Evolutionary conservation across 352 stramenopile species (phyloP).

Genomic region (Phytophthora multivora): DNA sequence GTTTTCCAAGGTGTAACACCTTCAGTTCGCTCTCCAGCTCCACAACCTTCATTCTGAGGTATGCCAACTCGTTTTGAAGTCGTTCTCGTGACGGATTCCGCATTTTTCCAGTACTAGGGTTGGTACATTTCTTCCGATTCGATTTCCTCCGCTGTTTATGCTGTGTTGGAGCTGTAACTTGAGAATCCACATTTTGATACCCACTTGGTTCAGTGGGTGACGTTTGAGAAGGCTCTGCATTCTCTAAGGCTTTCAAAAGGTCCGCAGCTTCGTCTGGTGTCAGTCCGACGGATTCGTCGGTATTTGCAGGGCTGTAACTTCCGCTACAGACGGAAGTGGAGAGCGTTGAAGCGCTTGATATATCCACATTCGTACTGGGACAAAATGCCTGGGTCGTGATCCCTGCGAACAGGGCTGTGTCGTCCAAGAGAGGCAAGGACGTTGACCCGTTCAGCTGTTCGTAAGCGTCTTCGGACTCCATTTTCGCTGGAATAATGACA

Average conservation of each 20-base stretch:
- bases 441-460: conserved; percentile 7
- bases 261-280: conserved; percentile 40
- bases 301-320: conserved; percentile 18
- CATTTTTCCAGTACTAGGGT: conserved; percentile 31
- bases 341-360: conserved; percentile 2
- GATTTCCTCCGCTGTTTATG: conserved; percentile 11
- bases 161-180: background rate
- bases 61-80: conserved; percentile 52
- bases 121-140: conserved; percentile 19
- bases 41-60: conserved; percentile 44
- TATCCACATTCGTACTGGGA: background rate
- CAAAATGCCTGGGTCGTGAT: background rate
- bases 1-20: conserved; percentile 22
- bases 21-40: conserved; percentile 48
- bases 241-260: conserved; percentile 37
- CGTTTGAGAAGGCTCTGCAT: conserved; percentile 16
- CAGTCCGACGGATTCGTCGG: conserved; percentile 5
- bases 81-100: conserved; percentile 53
- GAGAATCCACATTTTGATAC: background rate
- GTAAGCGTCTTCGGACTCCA: conserved; percentile 4
- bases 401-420: background rate
- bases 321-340: conserved; percentile 6
- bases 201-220: background rate
- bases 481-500: conserved; percentile 4
- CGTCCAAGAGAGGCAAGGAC: conserved; percentile 5